Base-by-base conservation (phyloP, 768 basidiomycete species). In the Suillus occidentalis region DNA sequence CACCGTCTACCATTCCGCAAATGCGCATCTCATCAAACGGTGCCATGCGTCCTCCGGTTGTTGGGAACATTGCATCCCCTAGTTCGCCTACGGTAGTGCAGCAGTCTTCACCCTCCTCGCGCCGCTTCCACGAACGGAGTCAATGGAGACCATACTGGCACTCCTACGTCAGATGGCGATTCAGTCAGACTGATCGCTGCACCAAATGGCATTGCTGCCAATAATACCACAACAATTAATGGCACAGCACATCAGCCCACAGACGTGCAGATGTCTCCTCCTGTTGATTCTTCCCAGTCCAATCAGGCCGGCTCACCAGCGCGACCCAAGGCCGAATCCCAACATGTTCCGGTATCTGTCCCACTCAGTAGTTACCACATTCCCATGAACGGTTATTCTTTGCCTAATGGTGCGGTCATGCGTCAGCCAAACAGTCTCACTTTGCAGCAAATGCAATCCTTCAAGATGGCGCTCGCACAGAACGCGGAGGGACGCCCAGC, bases 11-110 rank as follows among this genome's bases (percentile, higher is more conserved):
- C 0, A 75, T 84, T 2, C 84, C 87, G 2, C 88, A 87, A 50
- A 82, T 87, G 78, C 84, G 88, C 50, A 86, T 87, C 43, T 86
- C 87, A 3, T 85, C 87, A 0, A 85, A 84, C 28, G 85, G 83
- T 63, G 83, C 79, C 36, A 85, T 85, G 74, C 85, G 82, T 28
- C 84, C 85, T 1, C 82, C 84, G 14, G 72, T 78, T 16, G 67
- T 73, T 66, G 70, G 77, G 40, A 77, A 73, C 68, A 76, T 74
- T 65, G 75, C 72, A 37, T 63, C 68, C n/a, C 68, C 68, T 36
- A 66, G 72, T 40, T 62, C 75, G 2, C 73, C 79, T 16, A 70
- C 50, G 22, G 34, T 39, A 25, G 28, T 14, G 9, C 63, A 52
- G 43, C 76, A 69, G 60, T 69, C 82, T 36, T 76, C 80, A 1